These are phyloP conservation scores for Ophiostoma fasciatum DNA, from an alignment of 2,329 filamentous ascomycete genomes.

Conservation along the genomic window DNA sequence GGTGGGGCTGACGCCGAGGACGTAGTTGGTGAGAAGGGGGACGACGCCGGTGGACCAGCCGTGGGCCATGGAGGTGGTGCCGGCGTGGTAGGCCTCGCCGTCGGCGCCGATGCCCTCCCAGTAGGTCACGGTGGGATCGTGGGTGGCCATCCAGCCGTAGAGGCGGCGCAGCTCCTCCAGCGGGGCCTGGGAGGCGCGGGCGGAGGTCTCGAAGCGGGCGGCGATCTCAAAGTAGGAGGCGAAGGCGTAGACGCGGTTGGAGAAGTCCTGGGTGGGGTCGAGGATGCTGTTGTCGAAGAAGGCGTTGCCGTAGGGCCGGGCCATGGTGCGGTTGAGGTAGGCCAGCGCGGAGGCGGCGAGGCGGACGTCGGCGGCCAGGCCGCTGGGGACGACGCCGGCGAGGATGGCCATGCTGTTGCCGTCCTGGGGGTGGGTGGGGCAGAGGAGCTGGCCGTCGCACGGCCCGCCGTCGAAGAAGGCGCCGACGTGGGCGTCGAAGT, in stretches of 20 bases:
- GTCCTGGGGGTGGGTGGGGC: conserved; percentile 30
- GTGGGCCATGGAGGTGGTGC: conserved; percentile 33
- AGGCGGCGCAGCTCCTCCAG: conserved; percentile 30
- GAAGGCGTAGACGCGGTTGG: conserved; percentile 34
- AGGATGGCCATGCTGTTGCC: conserved; percentile 34
- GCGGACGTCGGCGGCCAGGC: conserved; percentile 14
- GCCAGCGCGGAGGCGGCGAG: conserved; percentile 21
- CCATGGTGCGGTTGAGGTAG: conserved; percentile 23
- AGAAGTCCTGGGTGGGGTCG: conserved; percentile 19
- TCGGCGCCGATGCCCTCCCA: conserved; percentile 35
- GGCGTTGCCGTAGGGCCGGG: conserved; percentile 31
- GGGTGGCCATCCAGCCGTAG: conserved; percentile 33
- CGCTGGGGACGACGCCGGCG: conserved; percentile 17
- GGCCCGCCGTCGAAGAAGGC: conserved; percentile 30
- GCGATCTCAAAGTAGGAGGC: conserved; percentile 37
- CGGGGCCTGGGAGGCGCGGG: conserved; percentile 6
- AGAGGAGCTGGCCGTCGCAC: conserved; percentile 15
- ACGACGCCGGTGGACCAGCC: conserved; percentile 37
- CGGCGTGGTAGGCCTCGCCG: conserved; percentile 28
- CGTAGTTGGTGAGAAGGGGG: conserved; percentile 28
- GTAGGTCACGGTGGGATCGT: conserved; percentile 31
- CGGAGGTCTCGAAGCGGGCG: conserved; percentile 25
- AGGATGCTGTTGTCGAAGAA: conserved; percentile 34
- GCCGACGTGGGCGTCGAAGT: conserved; percentile 26
- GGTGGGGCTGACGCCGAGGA: conserved; percentile 30